These are phyloP conservation scores for Lentinula raphanica DNA, from an alignment of 768 basidiomycete genomes.

Conservation along the genomic window DNA sequence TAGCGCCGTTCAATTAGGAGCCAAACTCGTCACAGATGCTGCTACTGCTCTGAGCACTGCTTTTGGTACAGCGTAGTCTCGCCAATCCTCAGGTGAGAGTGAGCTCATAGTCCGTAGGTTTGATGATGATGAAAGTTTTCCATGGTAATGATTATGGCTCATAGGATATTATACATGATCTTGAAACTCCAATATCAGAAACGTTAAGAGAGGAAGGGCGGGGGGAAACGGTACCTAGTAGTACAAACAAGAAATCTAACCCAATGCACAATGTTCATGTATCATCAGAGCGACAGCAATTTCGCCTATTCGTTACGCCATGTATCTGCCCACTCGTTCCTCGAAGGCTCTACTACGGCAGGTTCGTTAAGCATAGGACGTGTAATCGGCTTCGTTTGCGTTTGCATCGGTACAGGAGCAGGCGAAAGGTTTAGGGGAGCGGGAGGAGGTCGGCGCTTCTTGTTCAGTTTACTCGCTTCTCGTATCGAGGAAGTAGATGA, in stretches of 20 bases:
- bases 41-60: conserved; percentile 27
- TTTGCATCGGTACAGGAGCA: conserved; percentile 24
- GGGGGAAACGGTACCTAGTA: not conserved
- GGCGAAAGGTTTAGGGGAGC: conserved; percentile 33
- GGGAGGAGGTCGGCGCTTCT: conserved; percentile 36
- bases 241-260: not conserved
- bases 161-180: not conserved
- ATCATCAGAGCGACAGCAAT: not conserved
- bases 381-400: not conserved
- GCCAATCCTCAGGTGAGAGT: too few relatives aligned
- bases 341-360: not conserved
- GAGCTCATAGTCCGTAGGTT: not conserved
- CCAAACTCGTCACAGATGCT: conserved; percentile 32
- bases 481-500: conserved; percentile 26
- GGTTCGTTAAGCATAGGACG: conserved; percentile 2
- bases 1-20: conserved; percentile 26
- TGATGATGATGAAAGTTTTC: not conserved
- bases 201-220: not conserved
- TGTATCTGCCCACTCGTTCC: conserved; percentile 42
- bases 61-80: conserved; percentile 10
- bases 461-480: conserved; percentile 30
- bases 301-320: conserved; percentile 34
- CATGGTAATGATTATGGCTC: not conserved
- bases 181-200: not conserved
- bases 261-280: not conserved